Conservation (phyloP, 176 grass and related monocot species). For the Saccharum officinarum region DNA sequence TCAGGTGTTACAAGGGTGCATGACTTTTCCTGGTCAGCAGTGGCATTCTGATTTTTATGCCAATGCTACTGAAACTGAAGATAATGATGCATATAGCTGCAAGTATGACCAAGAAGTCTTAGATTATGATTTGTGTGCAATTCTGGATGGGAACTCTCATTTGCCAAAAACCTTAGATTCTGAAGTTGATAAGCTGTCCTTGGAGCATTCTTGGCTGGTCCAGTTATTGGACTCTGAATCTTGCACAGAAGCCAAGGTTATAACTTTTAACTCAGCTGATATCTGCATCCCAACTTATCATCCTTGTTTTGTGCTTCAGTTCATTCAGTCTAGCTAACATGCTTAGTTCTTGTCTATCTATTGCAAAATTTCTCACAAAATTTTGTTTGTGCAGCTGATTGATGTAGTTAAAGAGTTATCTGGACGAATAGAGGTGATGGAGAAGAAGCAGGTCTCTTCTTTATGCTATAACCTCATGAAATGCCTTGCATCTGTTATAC, state of each 20-base stretch:
- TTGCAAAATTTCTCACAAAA: conserved; percentile 1
- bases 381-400: not conserved
- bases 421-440: conserved; percentile 39
- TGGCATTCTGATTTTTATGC: conserved; percentile 19
- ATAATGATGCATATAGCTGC: not conserved
- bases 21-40: conserved; percentile 20
- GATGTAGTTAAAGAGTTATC: conserved; percentile 51
- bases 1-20: conserved; percentile 24
- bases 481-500: not conserved
- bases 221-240: conserved; percentile 33
- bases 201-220: conserved; percentile 7
- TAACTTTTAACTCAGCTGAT: conserved; percentile 3
- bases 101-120: conserved; percentile 7
- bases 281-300: not conserved
- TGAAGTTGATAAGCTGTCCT: conserved; percentile 22
- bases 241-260: conserved; percentile 40
- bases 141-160: conserved; percentile 29
- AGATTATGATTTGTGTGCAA: not conserved
- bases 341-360: not conserved
- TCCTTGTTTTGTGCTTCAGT: conserved; percentile 17
- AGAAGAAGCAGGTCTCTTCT: conserved; percentile 71
- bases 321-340: conserved; percentile 6
- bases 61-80: conserved; percentile 29
- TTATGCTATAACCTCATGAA: not conserved
- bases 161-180: conserved; percentile 48